A percentile compares a stretch with the other conserved stretches of the same genome.
phyloP scores from a whole-genome alignment of 2,329 filamentous ascomycete species.

The Ceratocystiopsis brevicomis region DNA sequence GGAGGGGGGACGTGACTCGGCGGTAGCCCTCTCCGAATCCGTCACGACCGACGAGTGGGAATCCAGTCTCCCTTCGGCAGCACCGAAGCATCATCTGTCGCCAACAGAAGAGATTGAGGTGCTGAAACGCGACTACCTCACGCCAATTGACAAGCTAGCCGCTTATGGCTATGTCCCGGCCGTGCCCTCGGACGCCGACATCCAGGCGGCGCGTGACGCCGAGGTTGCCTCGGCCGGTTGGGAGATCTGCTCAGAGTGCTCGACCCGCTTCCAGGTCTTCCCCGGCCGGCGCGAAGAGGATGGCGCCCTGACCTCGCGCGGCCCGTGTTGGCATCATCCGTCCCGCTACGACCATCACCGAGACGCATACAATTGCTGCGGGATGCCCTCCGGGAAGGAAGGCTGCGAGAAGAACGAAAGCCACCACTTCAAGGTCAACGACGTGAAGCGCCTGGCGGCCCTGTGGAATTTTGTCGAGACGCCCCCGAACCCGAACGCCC shows the following conservation, averaged over 20 bases:
- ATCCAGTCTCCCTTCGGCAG: not conserved
- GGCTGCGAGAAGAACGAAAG: constrained; percentile 55
- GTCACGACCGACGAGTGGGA: too few species aligned
- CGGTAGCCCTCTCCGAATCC: too few species aligned
- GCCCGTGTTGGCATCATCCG: constrained; percentile 64
- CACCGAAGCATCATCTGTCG: constrained; percentile 27
- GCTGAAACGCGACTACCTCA: constrained; percentile 37
- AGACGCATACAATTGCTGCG: constrained; percentile 61
- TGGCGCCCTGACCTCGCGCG: constrained; percentile 55
- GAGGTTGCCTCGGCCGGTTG: constrained; percentile 52
- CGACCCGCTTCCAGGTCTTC: constrained; percentile 76
- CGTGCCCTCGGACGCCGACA: constrained; percentile 45
- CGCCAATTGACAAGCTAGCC: constrained; percentile 43
- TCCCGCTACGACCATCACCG: constrained; percentile 42
- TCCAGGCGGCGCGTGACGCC: constrained; percentile 46
- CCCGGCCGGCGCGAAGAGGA: constrained; percentile 66
- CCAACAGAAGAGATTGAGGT: constrained; percentile 48
- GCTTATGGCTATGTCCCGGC: constrained; percentile 56
- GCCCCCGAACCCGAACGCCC: constrained; percentile 39
- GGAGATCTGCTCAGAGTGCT: constrained; percentile 80
- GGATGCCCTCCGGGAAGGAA: constrained; percentile 26
- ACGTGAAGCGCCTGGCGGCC: constrained; percentile 55
- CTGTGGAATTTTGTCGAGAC: constrained; percentile 67
- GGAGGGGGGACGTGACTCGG: constrained; percentile 11
- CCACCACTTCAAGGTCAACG: constrained; percentile 76